Percentiles rank a stretch among this genome's conserved stretches.
These are phyloP conservation scores for Mesembryanthemum crystallinum DNA, from an alignment of 148 eudicot genomes.

Conservation along the genomic window DNA sequence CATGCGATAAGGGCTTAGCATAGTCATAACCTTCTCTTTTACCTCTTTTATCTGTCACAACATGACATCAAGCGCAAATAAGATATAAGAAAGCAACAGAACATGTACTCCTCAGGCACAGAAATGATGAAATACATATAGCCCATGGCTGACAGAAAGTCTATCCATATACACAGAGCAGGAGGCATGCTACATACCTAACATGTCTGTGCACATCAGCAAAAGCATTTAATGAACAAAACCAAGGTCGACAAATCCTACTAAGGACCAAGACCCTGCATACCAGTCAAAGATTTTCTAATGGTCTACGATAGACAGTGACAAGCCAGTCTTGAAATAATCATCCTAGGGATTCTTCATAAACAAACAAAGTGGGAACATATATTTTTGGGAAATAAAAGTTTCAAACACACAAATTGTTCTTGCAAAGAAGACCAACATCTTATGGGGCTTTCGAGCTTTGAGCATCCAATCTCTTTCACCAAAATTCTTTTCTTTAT, in stretches of 20 bases:
- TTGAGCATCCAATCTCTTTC: no score
- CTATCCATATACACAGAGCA: neutral
- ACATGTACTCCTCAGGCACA: neutral
- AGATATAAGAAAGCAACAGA: neutral
- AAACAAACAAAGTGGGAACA: no score
- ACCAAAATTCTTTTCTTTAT: no score
- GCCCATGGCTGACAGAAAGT: neutral
- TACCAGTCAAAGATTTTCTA: no score
- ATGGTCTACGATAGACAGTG: no score
- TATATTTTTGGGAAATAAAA: no score
- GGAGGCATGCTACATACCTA: neutral
- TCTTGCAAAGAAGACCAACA: no score
- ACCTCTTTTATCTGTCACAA: slow-evolving; percentile 74
- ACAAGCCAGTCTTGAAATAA: no score
- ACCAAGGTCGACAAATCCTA: neutral
- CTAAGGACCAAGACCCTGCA: neutral
- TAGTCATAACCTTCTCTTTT: slow-evolving; percentile 83
- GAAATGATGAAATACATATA: neutral
- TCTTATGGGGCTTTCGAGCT: no score
- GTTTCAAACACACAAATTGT: no score
- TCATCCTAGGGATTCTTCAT: no score
- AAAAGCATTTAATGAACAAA: neutral
- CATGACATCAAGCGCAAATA: slow-evolving; percentile 6
- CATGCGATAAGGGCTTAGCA: slow-evolving; percentile 69
- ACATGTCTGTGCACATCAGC: neutral